Base-by-base conservation (phyloP, 352 stramenopile species). In the Globisporangium ultimum region DNA sequence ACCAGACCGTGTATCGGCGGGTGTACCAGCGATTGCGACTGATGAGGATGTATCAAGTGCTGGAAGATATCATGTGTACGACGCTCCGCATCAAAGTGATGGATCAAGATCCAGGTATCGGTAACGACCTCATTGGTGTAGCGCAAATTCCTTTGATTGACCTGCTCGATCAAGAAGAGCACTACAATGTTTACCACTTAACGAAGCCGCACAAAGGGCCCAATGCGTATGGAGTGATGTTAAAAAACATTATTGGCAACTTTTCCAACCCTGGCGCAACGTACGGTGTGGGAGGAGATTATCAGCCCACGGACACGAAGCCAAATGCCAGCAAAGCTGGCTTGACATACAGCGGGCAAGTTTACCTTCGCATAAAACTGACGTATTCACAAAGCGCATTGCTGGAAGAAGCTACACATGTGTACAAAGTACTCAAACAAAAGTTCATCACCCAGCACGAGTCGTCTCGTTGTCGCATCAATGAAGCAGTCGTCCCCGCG, bases 381-480 rank as follows among this genome's bases (percentile, higher is more conserved):
- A 74, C 71, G 38, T 80, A 78, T 60, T 86, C 81, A 0, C 70
- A 88, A 41, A 82, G 71, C 36, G 80, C 81, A 3, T 58, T 88
- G 21, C 70, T 91, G 12, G 77, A 91, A 56, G 66, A 88, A 55
- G 81, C 79, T 6, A 87, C 76, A n/a, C 60, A 68, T 1, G 54
- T 89, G 9, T 89, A 83, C 67, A 88, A 87, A 52, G 47, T 68
- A 2, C 71, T 84, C 48, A 91, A 91, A 61, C 61, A 54, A 4
- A 79, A 81, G 45, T 88, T 78, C 56, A 80, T 91, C 40, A 65
- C 59, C 12, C 71, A 88, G 55, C 72, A 88, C 52, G 78, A 88
- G 59, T 61, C 64, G 0, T 71, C 82, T 3, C 78, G 74, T 2
- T 68, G 70, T 3, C 73, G 74, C 22, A 84, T 91, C 48, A 87